Conservation (phyloP, 179 eudicot genomes). For the Vitellaria paradoxa region DNA sequence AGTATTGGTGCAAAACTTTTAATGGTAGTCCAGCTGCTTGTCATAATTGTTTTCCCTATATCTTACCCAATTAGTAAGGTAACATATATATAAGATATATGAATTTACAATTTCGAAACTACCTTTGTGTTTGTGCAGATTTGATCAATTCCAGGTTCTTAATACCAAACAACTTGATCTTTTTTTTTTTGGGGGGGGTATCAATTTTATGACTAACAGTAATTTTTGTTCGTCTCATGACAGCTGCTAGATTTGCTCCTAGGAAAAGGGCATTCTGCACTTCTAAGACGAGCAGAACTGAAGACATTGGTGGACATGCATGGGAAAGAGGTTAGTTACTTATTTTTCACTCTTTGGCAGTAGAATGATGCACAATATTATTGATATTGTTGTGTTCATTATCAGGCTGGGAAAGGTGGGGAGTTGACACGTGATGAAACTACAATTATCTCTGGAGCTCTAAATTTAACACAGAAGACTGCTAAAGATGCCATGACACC, state of each 20-base stretch:
- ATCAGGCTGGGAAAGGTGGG: constrained; percentile 86
- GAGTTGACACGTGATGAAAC: constrained; percentile 76
- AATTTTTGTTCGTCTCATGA: background rate
- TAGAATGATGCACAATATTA: too few species aligned
- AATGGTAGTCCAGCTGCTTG: constrained; percentile 58
- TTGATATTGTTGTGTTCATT: background rate
- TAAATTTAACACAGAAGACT: constrained; percentile 59
- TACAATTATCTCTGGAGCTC: constrained; percentile 73
- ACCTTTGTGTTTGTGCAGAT: background rate
- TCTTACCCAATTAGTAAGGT: constrained; percentile 93
- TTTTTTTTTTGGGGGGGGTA: background rate
- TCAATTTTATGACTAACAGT: background rate
- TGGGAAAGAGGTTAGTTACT: constrained; percentile 76
- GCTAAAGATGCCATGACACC: constrained; percentile 84
- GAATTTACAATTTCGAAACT: background rate
- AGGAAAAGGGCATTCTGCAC: constrained; percentile 56
- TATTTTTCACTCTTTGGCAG: background rate
- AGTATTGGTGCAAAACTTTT: constrained; percentile 74
- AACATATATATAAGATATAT: constrained; percentile 1
- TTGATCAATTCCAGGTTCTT: background rate
- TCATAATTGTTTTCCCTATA: constrained; percentile 54
- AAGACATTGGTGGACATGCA: constrained; percentile 73
- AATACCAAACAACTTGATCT: background rate
- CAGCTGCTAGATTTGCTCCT: constrained; percentile 70
- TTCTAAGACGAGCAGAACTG: constrained; percentile 70